These are phyloP conservation scores for Halophytophthora polymorphica DNA, from an alignment of 352 stramenopile species.

Conservation along the genomic window DNA sequence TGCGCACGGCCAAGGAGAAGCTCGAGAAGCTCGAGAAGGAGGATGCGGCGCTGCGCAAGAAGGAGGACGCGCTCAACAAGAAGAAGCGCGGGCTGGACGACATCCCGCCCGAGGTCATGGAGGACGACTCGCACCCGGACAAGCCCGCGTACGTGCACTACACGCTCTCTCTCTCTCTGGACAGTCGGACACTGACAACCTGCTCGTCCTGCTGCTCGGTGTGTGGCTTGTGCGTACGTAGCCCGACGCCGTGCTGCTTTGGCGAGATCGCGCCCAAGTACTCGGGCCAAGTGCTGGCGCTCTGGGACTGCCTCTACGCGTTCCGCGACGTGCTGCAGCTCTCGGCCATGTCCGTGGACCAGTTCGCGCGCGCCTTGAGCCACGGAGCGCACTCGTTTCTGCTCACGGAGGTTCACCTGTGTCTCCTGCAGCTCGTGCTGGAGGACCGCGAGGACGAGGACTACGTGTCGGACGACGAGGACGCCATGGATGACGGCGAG, in stretches of 20 bases:
- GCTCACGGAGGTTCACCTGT: constrained; percentile 82
- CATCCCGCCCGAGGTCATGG: constrained; percentile 33
- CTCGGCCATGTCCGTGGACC: constrained; percentile 54
- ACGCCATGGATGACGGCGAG: constrained; percentile 73
- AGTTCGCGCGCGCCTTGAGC: constrained; percentile 53
- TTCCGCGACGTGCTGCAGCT: constrained; percentile 68
- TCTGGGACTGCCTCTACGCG: constrained; percentile 81
- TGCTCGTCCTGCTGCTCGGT: neutral
- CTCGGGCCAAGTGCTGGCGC: constrained; percentile 54
- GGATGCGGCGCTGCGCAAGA: constrained; percentile 65
- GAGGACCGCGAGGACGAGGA: constrained; percentile 84
- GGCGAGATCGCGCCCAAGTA: constrained; percentile 38
- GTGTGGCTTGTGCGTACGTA: constrained; percentile 11
- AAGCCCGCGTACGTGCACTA: constrained; percentile 61
- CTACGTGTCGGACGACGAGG: constrained; percentile 83
- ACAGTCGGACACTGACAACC: neutral
- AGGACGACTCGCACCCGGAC: constrained; percentile 33
- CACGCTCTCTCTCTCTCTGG: neutral
- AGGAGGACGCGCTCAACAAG: constrained; percentile 83
- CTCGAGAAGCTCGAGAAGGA: constrained; percentile 88
- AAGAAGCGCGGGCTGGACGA: constrained; percentile 66
- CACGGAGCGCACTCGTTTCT: constrained; percentile 44
- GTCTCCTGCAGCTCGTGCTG: constrained; percentile 74
- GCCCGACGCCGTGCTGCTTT: constrained; percentile 55
- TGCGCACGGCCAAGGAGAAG: constrained; percentile 72